These are phyloP conservation scores for Trichoderma koningii DNA, from an alignment of 2,329 filamentous ascomycete species.

Conservation along the genomic window DNA sequence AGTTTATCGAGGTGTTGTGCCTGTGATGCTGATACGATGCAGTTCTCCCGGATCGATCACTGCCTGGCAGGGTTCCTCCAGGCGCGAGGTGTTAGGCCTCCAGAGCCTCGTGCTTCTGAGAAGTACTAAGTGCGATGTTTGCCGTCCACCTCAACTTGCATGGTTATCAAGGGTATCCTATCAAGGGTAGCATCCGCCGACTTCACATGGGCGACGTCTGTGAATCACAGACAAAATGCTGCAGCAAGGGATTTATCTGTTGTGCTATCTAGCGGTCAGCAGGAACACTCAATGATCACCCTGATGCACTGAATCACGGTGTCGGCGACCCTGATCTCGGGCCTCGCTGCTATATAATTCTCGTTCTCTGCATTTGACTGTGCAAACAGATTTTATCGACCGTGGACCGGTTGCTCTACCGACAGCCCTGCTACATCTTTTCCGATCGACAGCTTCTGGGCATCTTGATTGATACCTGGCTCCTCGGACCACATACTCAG, in stretches of 20 bases:
- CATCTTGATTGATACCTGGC: not conserved
- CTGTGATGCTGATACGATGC: slow-evolving; percentile 28
- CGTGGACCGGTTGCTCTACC: not conserved
- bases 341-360: not conserved
- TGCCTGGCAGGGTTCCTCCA: slow-evolving; percentile 47
- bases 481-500: not conserved
- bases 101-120: slow-evolving; percentile 50
- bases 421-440: not conserved
- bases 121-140: slow-evolving; percentile 34
- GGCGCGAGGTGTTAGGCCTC: slow-evolving; percentile 44
- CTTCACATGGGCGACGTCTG: not conserved
- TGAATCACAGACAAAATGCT: slow-evolving; percentile 23
- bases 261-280: not conserved
- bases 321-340: not conserved
- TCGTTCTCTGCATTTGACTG: not conserved
- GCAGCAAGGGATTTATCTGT: not conserved
- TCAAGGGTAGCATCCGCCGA: no score
- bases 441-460: not conserved
- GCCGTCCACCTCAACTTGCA: not conserved
- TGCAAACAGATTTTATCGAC: not conserved
- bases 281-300: not conserved
- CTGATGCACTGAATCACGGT: slow-evolving; percentile 11
- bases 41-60: slow-evolving; percentile 55
- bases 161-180: no score
- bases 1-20: no score